Percentiles rank a stretch among this genome's conserved stretches.
phyloP scores from a whole-genome alignment of 2,329 filamentous ascomycete genomes.

The Sphaerostilbella broomeana region DNA sequence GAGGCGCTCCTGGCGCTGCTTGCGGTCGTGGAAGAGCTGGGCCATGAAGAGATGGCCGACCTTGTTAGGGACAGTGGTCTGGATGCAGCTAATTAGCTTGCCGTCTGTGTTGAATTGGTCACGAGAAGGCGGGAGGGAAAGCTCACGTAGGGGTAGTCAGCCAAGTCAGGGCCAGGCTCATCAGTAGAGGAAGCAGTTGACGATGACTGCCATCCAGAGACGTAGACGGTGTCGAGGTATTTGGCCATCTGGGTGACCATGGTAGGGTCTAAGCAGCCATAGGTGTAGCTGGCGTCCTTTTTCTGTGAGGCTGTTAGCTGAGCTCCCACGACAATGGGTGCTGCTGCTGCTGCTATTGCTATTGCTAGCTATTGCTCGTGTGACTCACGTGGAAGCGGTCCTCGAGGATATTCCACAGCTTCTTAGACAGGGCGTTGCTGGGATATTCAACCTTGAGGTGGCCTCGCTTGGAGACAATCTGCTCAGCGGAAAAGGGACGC shows the following conservation, averaged over 20 bases:
- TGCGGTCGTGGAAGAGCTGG: conserved; percentile 98
- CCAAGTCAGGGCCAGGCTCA: conserved; percentile 94
- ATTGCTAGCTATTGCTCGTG: neutral
- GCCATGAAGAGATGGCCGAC: conserved; percentile 97
- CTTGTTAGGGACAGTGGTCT: conserved; percentile 98
- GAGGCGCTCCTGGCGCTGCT: conserved; percentile 92
- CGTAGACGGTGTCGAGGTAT: conserved; percentile 96
- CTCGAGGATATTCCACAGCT: conserved; percentile 89
- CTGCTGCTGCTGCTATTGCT: neutral
- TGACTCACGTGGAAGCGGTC: conserved; percentile 67
- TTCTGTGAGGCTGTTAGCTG: conserved; percentile 44
- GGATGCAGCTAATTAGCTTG: neutral
- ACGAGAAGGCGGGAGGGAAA: neutral
- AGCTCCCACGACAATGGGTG: neutral
- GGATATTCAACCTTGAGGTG: conserved; percentile 87
- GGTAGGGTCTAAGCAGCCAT: conserved; percentile 93
- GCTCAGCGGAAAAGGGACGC: conserved; percentile 89
- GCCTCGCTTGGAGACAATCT: conserved; percentile 93
- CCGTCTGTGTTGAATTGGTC: neutral
- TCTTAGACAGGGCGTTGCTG: conserved; percentile 83
- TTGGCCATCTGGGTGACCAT: conserved; percentile 99
- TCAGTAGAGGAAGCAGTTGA: conserved; percentile 92
- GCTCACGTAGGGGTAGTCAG: conserved; percentile 87
- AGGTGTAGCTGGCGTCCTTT: conserved; percentile 84
- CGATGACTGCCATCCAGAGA: conserved; percentile 97